Base-by-base conservation (phyloP, 495 filamentous ascomycete genomes). In the Penicillium canariense region DNA sequence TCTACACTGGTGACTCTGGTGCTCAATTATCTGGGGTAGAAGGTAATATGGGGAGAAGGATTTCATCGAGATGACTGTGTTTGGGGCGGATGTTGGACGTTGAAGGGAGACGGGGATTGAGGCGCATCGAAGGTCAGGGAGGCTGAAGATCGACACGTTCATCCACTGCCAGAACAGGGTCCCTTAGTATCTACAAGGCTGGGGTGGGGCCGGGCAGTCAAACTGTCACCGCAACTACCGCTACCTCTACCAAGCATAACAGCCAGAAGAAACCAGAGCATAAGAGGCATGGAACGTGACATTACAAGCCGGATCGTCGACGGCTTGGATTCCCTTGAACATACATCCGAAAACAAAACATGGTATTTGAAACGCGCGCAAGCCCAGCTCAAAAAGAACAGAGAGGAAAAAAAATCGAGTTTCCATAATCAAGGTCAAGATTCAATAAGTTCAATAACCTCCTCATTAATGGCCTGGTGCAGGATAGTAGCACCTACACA, bases 281-380 rank as follows among this genome's bases (percentile, higher is more conserved):
- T 50, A 31, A 58, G 17, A 32, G 22, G 30, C 43, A 48, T 32
- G 31, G 46, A 34, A 49, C 48, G 46, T 59, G 52, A 53, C 60
- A 62, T 62, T 62, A 62, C 60, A 59, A 62, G 48, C 52, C 52
- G 47, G 43, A 14, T 38, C 35, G 30, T 32, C 44, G 55, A 36
- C 22, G 51, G 51, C 60, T 56, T 59, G 56, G 26, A 59, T 54
- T 59, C 55, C 48, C 43, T 56, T 52, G 35, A 31, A 49, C 14
- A 40, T 57, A 50, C 17, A 56, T 43, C 26, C 12, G 31, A 36
- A 39, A 38, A 49, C 42, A 27, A 55, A 52, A 58, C 18, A 56
- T 49, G 53, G 36, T 58, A 55, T 54, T 14, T 40, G 39, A 53
- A 52, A 55, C 43, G 47, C 51, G 50, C 25, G 46, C 44, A 61